phyloP scores from a whole-genome alignment of 169 alveolate genomes.

The Plasmodium fragile region DNA sequence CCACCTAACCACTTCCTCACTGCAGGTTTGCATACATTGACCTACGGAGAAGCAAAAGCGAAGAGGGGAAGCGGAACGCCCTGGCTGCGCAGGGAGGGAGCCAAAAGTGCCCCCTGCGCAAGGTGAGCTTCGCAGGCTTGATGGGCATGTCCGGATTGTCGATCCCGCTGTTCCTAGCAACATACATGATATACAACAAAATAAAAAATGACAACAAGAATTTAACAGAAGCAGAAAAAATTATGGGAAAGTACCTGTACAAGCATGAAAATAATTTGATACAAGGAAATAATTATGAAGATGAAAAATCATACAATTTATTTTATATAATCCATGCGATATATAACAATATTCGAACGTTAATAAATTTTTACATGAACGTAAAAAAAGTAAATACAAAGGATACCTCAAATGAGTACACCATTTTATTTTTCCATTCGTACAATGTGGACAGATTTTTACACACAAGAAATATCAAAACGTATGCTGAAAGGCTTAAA shows the following conservation, averaged over 20 bases:
- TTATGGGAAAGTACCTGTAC: constrained; percentile 51
- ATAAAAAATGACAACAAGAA: constrained; percentile 26
- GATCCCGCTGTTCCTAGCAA: constrained; percentile 35
- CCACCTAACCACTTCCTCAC: background rate
- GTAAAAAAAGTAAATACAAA: constrained; percentile 39
- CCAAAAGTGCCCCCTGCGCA: constrained; percentile 10
- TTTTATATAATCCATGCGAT: constrained; percentile 26
- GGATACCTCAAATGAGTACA: constrained; percentile 21
- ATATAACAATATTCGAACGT: constrained; percentile 28
- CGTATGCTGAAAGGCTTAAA: constrained; percentile 62
- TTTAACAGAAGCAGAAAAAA: constrained; percentile 50
- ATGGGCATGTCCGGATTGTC: constrained; percentile 41
- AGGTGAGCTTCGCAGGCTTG: constrained; percentile 17
- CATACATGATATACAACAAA: constrained; percentile 40
- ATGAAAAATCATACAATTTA: constrained; percentile 33
- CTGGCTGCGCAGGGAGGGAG: background rate
- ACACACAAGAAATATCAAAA: constrained; percentile 54
- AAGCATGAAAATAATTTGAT: constrained; percentile 23
- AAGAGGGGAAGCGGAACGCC: constrained; percentile 26
- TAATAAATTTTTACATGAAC: constrained; percentile 55
- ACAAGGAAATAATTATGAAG: background rate
- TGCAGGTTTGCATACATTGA: constrained; percentile 30
- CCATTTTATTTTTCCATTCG: constrained; percentile 70
- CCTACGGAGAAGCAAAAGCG: constrained; percentile 11
- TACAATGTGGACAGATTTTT: constrained; percentile 67